Conservation (phyloP, 441 rosid species). For the Adansonia rubrostipa region DNA sequence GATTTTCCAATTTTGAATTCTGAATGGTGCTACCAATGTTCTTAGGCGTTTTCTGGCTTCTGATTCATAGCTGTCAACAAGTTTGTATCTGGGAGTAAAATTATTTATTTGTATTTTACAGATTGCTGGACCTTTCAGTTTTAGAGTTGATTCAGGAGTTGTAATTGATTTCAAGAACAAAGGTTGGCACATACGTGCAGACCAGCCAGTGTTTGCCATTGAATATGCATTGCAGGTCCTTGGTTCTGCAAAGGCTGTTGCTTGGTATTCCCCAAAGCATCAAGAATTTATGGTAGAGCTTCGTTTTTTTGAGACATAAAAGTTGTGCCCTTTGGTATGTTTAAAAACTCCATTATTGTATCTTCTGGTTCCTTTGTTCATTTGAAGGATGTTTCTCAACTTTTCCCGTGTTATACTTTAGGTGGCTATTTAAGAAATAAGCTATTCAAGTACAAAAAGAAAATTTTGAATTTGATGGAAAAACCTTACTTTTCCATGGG, state of each 20-base stretch:
- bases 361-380: neutral
- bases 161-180: constrained; percentile 54
- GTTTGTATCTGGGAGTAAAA: neutral
- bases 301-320: constrained; percentile 71
- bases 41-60: neutral
- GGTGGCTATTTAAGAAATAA: constrained; percentile 5
- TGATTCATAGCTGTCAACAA: neutral
- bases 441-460: neutral
- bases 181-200: constrained; percentile 41
- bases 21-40: neutral
- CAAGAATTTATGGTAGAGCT: constrained; percentile 89
- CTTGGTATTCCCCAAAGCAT: constrained; percentile 88
- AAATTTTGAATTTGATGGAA: neutral
- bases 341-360: neutral
- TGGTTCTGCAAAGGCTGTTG: constrained; percentile 88
- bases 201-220: constrained; percentile 72
- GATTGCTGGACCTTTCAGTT: constrained; percentile 93
- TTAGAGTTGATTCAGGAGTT: constrained; percentile 78
- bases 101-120: constrained; percentile 39
- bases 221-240: constrained; percentile 93
- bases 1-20: neutral
- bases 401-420: neutral
- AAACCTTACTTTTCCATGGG: neutral
- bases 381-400: neutral
- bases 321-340: neutral